Evolutionary conservation across 352 stramenopile genomes (phyloP), one percentile per base, ranked within the genome.

Genomic region (Globisporangium paroecandrum): DNA sequence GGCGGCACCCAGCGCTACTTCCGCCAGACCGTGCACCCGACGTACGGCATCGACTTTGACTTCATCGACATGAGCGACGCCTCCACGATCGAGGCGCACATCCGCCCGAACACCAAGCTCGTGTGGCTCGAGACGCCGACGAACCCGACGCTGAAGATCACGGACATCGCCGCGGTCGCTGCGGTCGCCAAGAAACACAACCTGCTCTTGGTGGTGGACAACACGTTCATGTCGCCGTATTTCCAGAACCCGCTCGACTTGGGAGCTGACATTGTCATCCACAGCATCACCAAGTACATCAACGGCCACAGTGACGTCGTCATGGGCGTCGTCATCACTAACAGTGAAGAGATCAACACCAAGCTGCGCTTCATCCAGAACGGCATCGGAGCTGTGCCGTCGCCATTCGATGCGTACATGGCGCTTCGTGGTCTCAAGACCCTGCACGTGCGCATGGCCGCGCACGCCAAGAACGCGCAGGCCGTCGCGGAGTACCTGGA

Each of bases 261-360:
- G 24, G 95, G 95, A 49, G 91, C 87, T 38, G 93, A 98, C 75
- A 81, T 98, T 25, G 93, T 96, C 38, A 85, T 98, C 61, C 94
- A 98, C 79, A 97, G 86, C 66, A 85, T 97, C 69, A 98, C 95
- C 76, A 98, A 98, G 85, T 98, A 97, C 82, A 98, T 98, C 72
- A 96, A 97, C 73, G 94, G 94, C 64, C 94, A 98, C 81, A 98
- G 96, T 70, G 94, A 98, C 65, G 93, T 96, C 8, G 90, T 98
- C 53, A 93, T 95, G 64, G 95, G 95, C 54, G 91, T 96, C 22
- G 89, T 98, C 36, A 80, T 98, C 66, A 94, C 87, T 71, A 97
- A 98, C 73, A 87, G 89, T 69, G 89, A 95, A 64, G 94, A 97
- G 66, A 94, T 98, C 62, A 86, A 98, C 77, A 95, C 89, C 66